Conservation (phyloP, 2,329 filamentous ascomycete species). For the Hypoxylon sp. region DNA sequence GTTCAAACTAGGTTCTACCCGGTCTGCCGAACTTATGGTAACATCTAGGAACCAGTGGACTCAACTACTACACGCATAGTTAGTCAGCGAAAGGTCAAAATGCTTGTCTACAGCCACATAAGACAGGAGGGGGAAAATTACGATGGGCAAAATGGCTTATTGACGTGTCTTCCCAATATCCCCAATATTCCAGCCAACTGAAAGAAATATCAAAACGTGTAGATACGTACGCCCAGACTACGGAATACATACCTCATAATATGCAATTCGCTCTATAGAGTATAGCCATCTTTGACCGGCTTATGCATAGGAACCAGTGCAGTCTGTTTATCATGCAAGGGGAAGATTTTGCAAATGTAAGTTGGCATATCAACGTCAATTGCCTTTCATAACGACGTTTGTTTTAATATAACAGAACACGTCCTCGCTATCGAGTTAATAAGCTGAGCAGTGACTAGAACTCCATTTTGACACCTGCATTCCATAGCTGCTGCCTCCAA, state of each 20-base stretch:
- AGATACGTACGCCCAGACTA: not conserved
- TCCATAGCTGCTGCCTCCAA: constrained; percentile 4
- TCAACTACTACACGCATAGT: constrained; percentile 18
- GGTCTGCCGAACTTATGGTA: constrained; percentile 28
- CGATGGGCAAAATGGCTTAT: constrained; percentile 28
- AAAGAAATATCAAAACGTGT: constrained; percentile 13
- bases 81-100: constrained; percentile 19
- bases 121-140: constrained; percentile 32
- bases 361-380: constrained; percentile 7
- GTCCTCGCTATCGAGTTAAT: constrained; percentile 3
- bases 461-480: constrained; percentile 30
- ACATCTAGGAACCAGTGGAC: constrained; percentile 31
- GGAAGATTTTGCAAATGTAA: not conserved
- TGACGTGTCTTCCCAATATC: constrained; percentile 37
- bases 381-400: not conserved
- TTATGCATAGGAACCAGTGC: constrained; percentile 5
- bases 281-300: constrained; percentile 6
- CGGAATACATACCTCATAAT: constrained; percentile 1
- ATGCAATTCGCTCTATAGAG: constrained; percentile 1
- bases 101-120: constrained; percentile 17
- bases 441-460: constrained; percentile 21
- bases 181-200: constrained; percentile 26
- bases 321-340: not conserved
- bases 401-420: constrained; percentile 10
- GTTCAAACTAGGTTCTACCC: constrained; percentile 13